Evolutionary conservation across 2,329 filamentous ascomycete genomes (phyloP).

Genomic region (Sphaerostilbella broomeana): DNA sequence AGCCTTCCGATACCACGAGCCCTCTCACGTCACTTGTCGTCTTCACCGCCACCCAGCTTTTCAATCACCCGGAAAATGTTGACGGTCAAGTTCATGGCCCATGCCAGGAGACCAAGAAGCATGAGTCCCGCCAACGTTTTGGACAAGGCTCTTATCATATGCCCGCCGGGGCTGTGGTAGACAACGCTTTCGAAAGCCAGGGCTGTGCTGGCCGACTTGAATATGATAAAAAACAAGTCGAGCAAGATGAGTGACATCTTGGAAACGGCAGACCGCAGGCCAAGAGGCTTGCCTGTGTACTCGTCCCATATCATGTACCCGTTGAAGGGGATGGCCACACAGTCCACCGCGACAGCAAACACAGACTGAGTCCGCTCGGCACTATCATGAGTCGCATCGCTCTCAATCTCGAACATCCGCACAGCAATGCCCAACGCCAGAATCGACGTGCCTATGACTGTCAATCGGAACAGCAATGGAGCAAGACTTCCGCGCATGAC

Average conservation of each 20-base stretch:
- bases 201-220: slow-evolving; percentile 88
- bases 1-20: too few relatives aligned
- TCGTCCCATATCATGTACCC: slow-evolving; percentile 94
- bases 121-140: slow-evolving; percentile 72
- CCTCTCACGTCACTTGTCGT: too few relatives aligned
- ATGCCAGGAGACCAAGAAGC: slow-evolving; percentile 76
- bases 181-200: slow-evolving; percentile 82
- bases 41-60: slow-evolving; percentile 51
- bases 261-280: slow-evolving; percentile 71
- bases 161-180: slow-evolving; percentile 37
- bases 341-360: slow-evolving; percentile 85
- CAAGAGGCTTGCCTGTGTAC: slow-evolving; percentile 88
- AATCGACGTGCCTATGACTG: slow-evolving; percentile 75
- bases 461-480: slow-evolving; percentile 74
- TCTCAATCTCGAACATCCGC: slow-evolving; percentile 61
- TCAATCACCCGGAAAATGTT: slow-evolving; percentile 69
- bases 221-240: slow-evolving; percentile 94
- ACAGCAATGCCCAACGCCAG: slow-evolving; percentile 72
- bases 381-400: slow-evolving; percentile 32
- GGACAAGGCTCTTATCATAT: slow-evolving; percentile 45
- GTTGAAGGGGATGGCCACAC: slow-evolving; percentile 82
- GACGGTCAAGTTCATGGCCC: slow-evolving; percentile 83
- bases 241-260: slow-evolving; percentile 87
- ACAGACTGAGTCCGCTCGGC: slow-evolving; percentile 69
- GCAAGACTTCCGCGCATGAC: slow-evolving; percentile 78